Base-by-base conservation (phyloP, 2,329 filamentous ascomycete genomes). In the Aureobasidium sp. region DNA sequence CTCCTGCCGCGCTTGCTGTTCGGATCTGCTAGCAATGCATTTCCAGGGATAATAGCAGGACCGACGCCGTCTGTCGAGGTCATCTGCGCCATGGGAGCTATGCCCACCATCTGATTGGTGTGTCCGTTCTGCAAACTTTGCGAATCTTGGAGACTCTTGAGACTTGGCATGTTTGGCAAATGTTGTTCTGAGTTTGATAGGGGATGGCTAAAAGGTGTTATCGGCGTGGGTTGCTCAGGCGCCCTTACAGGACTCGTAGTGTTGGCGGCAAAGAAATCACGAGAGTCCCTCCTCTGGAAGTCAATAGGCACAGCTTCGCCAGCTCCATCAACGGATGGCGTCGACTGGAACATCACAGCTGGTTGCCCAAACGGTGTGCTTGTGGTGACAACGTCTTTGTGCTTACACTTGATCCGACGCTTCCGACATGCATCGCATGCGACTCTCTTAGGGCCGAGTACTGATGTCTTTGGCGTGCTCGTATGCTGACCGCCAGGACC, bases 371-470 rank as follows among this genome's bases (percentile, higher is more conserved):
- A 41, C 26, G 61, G 56, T 39, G 39, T 64, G 32, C 56, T 57
- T 17, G 59, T 52, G 10, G 60, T 65, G 26, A 80, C 76, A 61
- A 82, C 77, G 63, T 84, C 82, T 69, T 85, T 86, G 73, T 87
- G 84, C 66, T 84, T 84, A 72, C 84, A 87, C 63, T 82, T 77
- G 64, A 86, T 86, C 56, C 84, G 79, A 62, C 84, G 80, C 70
- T 83, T 84, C 43, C 84, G 78, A 72, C 84, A 87, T 24, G 81
- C 79, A 74, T 86, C 84, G 71, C 84, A 87, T 39, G 84, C 84
- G 64, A 85, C 77, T 51, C 79, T 76, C 71, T 85, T 84, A 24
- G 83, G 83, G 12, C 83, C 83, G 43, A 86, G 75, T 52, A 83
- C 82, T 17, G 82, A 84, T 20, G 80, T 82, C 65, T 84, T 83